phyloP scores from a whole-genome alignment of 1,284 basidiomycete species.

The Moesziomyces aphidis region DNA sequence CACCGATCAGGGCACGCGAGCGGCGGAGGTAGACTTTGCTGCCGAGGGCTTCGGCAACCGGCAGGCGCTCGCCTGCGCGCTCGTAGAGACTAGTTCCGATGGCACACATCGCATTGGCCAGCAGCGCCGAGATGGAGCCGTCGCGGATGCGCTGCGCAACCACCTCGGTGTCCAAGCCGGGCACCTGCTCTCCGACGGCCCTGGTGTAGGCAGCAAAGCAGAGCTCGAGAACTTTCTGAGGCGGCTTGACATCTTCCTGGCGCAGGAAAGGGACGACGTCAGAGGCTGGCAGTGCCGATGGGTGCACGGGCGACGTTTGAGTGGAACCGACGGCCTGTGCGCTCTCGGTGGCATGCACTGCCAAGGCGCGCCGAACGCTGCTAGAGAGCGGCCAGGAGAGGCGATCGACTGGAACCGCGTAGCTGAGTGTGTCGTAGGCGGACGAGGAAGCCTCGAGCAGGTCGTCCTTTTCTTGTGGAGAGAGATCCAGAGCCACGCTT shows the following conservation, averaged over 20 bases:
- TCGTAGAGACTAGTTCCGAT: slow-evolving; percentile 39
- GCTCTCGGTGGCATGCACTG: not conserved
- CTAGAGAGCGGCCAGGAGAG: slow-evolving; percentile 25
- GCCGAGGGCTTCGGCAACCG: slow-evolving; percentile 12
- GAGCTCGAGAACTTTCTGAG: slow-evolving; percentile 14
- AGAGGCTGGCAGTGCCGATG: slow-evolving; percentile 2
- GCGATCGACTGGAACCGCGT: slow-evolving; percentile 40
- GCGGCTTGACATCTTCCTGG: slow-evolving; percentile 32
- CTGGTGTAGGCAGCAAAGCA: slow-evolving; percentile 26
- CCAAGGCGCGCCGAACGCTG: slow-evolving; percentile 9
- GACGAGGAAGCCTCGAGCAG: slow-evolving; percentile 19
- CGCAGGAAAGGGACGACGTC: slow-evolving; percentile 24
- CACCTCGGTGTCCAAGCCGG: slow-evolving; percentile 31
- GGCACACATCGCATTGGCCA: slow-evolving; percentile 41
- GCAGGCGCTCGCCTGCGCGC: slow-evolving; percentile 10
- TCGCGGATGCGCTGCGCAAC: slow-evolving; percentile 22
- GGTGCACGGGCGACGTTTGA: slow-evolving; percentile 5
- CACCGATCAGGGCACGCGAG: slow-evolving; percentile 35
- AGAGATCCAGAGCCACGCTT: slow-evolving; percentile 28
- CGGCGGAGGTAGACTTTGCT: slow-evolving; percentile 31
- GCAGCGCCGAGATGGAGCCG: slow-evolving; percentile 31
- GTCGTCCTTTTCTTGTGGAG: slow-evolving; percentile 15
- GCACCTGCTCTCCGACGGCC: slow-evolving; percentile 39
- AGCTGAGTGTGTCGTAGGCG: slow-evolving; percentile 33
- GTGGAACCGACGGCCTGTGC: not conserved